Conservation (phyloP, 805 yeast species). For the Candida coleopterorum region DNA sequence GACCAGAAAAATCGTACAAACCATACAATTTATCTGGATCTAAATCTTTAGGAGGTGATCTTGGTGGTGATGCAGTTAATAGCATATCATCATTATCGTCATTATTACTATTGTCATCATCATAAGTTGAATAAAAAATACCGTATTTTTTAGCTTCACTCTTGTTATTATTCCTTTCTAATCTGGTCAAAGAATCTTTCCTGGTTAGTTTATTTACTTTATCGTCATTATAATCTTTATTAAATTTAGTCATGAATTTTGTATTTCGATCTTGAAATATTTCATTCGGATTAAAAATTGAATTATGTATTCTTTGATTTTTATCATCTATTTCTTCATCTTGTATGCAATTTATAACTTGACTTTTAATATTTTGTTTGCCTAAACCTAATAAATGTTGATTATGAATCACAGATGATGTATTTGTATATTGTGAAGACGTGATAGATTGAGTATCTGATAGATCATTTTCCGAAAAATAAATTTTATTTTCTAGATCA, state of each 20-base stretch:
- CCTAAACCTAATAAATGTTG: constrained; percentile 6
- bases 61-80: constrained; percentile 60
- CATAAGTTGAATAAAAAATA: constrained; percentile 4
- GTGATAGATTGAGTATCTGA: constrained; percentile 23
- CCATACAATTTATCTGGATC: constrained; percentile 85
- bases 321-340: constrained; percentile 7
- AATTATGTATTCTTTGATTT: constrained; percentile 9
- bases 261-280: constrained; percentile 32
- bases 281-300: constrained; percentile 29
- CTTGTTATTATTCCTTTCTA: constrained; percentile 4
- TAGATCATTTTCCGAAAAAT: constrained; percentile 10
- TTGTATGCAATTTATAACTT: constrained; percentile 31
- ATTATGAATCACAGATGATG: constrained; percentile 13
- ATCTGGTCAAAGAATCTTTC: constrained; percentile 6
- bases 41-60: constrained; percentile 75
- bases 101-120: constrained; percentile 2
- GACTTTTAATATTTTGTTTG: constrained; percentile 23
- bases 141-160: constrained; percentile 4
- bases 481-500: constrained; percentile 33
- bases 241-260: constrained; percentile 27
- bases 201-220: constrained; percentile 6
- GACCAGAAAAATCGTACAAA: constrained; percentile 80
- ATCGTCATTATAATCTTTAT: constrained; percentile 21
- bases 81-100: constrained; percentile 14
- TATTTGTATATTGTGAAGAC: constrained; percentile 11